A percentile compares a stretch with the other conserved stretches of the same genome.
phyloP scores from a whole-genome alignment of 2,329 filamentous ascomycete species.

The Knoxdaviesia capensis region DNA sequence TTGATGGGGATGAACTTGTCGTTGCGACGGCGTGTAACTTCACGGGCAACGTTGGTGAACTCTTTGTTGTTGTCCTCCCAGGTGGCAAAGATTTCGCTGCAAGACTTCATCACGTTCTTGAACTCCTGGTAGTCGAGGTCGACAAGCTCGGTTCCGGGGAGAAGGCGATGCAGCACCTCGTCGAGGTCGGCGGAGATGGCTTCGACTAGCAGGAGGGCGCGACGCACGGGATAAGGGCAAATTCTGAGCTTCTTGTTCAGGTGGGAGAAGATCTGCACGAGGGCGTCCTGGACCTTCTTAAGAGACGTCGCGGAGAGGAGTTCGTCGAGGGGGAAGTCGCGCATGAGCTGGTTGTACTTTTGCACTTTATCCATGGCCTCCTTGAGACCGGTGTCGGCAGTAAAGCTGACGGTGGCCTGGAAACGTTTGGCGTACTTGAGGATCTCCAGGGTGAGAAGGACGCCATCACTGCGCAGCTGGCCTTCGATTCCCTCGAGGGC shows the following conservation, averaged over 20 bases:
- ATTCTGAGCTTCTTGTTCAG: constrained; percentile 96
- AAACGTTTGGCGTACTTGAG: constrained; percentile 95
- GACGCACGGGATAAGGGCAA: constrained; percentile 81
- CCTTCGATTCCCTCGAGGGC: constrained; percentile 80
- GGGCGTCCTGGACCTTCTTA: constrained; percentile 70
- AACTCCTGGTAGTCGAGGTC: constrained; percentile 89
- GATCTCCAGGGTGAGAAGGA: constrained; percentile 79
- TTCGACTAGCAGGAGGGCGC: constrained; percentile 85
- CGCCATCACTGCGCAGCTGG: constrained; percentile 74
- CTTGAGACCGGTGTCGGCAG: constrained; percentile 85
- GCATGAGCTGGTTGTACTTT: constrained; percentile 98
- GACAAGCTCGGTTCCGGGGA: constrained; percentile 75
- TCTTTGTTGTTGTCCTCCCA: constrained; percentile 97
- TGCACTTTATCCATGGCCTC: constrained; percentile 92
- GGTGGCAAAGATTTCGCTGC: constrained; percentile 68
- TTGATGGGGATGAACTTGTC: constrained; percentile 99
- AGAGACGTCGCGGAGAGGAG: constrained; percentile 80
- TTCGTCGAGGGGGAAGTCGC: constrained; percentile 92
- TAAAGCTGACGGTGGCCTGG: constrained; percentile 92
- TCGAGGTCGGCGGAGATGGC: constrained; percentile 91
- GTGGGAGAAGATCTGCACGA: constrained; percentile 78
- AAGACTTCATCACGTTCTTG: constrained; percentile 60
- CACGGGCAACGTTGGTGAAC: constrained; percentile 91
- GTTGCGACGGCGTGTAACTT: constrained; percentile 79
- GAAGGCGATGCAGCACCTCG: constrained; percentile 61